These are phyloP conservation scores for Podosphaera fusca DNA, from an alignment of 2,329 filamentous ascomycete genomes.

Conservation along the genomic window DNA sequence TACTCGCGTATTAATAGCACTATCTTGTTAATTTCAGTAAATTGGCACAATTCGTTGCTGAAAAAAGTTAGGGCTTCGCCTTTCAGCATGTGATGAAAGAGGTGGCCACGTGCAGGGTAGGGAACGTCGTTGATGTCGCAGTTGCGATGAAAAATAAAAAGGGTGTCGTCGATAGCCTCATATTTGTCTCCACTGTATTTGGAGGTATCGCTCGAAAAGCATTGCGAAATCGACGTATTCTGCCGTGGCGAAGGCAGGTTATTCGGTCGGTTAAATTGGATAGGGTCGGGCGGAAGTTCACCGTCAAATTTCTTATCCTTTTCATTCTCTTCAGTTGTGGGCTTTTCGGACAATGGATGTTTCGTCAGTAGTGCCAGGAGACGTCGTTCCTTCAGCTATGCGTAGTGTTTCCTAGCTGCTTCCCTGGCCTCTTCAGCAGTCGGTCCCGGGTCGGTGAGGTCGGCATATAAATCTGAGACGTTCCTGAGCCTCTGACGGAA, in stretches of 20 bases:
- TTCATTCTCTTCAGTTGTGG: neutral
- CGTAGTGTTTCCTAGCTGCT: no score
- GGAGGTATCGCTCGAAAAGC: neutral
- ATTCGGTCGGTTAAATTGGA: no score
- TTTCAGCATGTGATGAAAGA: neutral
- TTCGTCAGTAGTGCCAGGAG: neutral
- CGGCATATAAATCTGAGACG: neutral
- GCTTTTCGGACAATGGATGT: no score
- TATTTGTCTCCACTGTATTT: neutral
- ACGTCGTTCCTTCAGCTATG: no score
- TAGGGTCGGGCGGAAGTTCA: no score
- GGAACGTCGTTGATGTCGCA: neutral
- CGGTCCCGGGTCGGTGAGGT: neutral
- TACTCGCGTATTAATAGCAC: neutral
- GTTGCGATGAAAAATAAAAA: neutral
- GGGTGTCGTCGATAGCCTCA: neutral
- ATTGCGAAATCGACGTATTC: no score
- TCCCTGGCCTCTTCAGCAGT: no score
- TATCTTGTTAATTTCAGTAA: neutral
- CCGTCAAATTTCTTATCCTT: no score
- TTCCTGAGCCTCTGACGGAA: neutral
- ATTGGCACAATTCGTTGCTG: neutral
- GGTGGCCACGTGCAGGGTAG: neutral
- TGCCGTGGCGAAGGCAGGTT: no score
- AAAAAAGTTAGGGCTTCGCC: neutral